Conservation (phyloP, 345 rosid genomes). For the Trapa incisa region DNA sequence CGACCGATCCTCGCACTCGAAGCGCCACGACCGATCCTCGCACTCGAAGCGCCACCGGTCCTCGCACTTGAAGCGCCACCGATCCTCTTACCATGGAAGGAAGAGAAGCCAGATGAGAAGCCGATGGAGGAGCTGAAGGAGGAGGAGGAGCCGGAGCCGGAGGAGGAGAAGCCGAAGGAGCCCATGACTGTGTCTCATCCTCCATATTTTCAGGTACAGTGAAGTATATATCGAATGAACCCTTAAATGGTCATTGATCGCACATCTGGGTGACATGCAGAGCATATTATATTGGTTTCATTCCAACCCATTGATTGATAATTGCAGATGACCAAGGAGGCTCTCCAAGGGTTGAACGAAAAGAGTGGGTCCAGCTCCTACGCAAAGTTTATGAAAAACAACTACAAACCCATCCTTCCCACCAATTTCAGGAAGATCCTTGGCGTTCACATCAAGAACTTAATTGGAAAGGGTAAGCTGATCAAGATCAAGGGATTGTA, state of each 20-base stretch:
- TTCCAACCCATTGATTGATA: background rate
- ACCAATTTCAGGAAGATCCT: conserved; percentile 58
- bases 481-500: conserved; percentile 73
- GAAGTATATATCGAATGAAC: background rate
- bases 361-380: conserved; percentile 76
- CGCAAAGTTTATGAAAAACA: conserved; percentile 69
- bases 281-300: background rate
- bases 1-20: no score
- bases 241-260: background rate
- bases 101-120: conserved; percentile 9
- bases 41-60: no score
- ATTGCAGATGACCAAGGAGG: conserved; percentile 70
- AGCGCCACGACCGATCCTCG: no score
- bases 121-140: background rate
- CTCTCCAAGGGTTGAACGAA: conserved; percentile 46
- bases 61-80: no score
- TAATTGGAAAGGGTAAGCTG: conserved; percentile 47
- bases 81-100: conserved; percentile 7
- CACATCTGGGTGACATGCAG: no score
- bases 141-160: no score
- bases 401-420: conserved; percentile 55
- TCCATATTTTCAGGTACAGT: conserved; percentile 58
- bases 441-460: conserved; percentile 59
- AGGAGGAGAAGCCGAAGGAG: background rate
- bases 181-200: conserved; percentile 53